Evolutionary conservation across 148 eudicot genomes (phyloP), one percentile per base, ranked within the genome.

Genomic region (Amaranthus hypochondriacus): DNA sequence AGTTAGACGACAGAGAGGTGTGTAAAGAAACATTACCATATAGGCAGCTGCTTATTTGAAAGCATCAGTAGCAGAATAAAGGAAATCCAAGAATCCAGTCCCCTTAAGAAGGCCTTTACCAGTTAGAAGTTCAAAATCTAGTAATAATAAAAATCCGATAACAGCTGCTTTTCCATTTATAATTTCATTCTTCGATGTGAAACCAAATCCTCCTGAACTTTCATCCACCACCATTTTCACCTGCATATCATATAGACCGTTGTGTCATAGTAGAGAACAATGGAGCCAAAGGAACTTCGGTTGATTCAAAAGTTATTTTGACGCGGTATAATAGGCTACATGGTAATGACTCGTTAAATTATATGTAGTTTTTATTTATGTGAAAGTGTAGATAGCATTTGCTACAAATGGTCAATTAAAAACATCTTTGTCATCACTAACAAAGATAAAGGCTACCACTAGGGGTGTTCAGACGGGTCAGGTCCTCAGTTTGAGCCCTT

Each of bases 91-190:
- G 88, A 94, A 94, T 54, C 98, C 97, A 47, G 97, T 94, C 75
- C 98, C 98, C 78, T 89, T 94, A 68, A 94, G 89, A 60, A 94
- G 83, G 77, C 98, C 98, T 84, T 87, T 89, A 76, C 98, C 98
- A 3, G 98, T 94, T 76, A 94, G 75, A 48, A 94, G 97, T 73
- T 94, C 98, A 70, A 94, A 88, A 88, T 94, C 98, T 70, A 94
- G 77, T 78, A 94, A 79, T 82, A 91, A 73, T 8, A 94, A 85
- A 79, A 94, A 94, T 46, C 98, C 98, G 6, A 94, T 90, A n/a
- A 74, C 86, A 46, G 98, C 98, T 57, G 98, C 98, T 81, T 94
- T 94, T 44, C 98, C 98, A 42, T 94, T 94, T 42, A 94, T 94
- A 78, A 83, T 59, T 78, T 94, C 98, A 10, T 91, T 94, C 81